phyloP scores from a whole-genome alignment of 2,329 filamentous ascomycete species.

The Zymoseptoria brevis region DNA sequence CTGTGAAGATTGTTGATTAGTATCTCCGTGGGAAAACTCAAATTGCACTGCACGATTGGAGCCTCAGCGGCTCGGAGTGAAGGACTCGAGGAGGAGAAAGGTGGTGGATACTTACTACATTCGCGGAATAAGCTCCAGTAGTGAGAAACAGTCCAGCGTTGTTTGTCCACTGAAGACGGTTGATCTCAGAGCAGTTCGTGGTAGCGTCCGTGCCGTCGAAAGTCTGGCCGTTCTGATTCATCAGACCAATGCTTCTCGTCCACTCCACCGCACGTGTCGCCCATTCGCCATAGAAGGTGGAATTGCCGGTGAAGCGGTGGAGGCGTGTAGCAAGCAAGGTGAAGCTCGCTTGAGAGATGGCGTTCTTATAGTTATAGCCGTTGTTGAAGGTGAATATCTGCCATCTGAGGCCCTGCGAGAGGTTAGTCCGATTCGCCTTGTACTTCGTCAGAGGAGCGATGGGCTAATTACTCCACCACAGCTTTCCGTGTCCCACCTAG shows the following conservation, averaged over 20 bases:
- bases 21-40: neutral
- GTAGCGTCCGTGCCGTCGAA: conserved; percentile 53
- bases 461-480: conserved; percentile 68
- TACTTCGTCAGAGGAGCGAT: no score
- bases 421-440: no score
- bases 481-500: conserved; percentile 56
- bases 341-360: conserved; percentile 71
- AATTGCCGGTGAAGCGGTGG: conserved; percentile 31
- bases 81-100: neutral
- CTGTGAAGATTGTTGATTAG: neutral
- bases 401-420: conserved; percentile 36
- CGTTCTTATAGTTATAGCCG: conserved; percentile 77
- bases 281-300: conserved; percentile 55
- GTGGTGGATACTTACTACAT: conserved; percentile 28
- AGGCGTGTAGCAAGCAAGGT: conserved; percentile 64
- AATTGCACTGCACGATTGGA: no score
- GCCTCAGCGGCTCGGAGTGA: no score
- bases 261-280: conserved; percentile 60
- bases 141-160: conserved; percentile 55
- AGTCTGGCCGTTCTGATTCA: conserved; percentile 44
- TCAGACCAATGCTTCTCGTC: conserved; percentile 49
- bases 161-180: conserved; percentile 44
- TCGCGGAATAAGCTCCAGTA: conserved; percentile 56
- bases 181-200: conserved; percentile 46
- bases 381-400: conserved; percentile 73